These are phyloP conservation scores for Royoungia palumana DNA, from an alignment of 768 basidiomycete species.

Conservation along the genomic window DNA sequence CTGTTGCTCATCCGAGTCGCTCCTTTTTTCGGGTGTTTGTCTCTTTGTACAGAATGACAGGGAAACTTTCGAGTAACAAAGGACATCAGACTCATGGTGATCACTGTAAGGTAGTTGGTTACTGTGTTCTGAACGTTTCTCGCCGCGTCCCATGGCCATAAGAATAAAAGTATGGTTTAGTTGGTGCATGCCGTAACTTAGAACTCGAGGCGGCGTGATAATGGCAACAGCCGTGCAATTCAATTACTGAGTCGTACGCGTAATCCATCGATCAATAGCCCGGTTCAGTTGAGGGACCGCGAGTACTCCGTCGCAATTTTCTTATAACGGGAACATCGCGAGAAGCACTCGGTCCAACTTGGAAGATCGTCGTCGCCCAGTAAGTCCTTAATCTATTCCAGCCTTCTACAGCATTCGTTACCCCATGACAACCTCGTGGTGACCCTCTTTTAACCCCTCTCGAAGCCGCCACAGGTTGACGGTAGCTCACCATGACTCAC, in stretches of 20 bases:
- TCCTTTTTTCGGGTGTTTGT: background rate
- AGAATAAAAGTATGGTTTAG: too few species aligned
- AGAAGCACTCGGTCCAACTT: conserved; percentile 6
- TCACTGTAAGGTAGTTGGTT: background rate
- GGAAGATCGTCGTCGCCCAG: conserved; percentile 11
- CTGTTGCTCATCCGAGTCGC: background rate
- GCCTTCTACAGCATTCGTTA: conserved; percentile 5
- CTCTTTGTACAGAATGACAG: background rate
- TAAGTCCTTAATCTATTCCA: conserved; percentile 8
- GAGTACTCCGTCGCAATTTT: background rate
- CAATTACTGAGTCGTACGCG: too few species aligned
- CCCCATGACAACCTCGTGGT: conserved; percentile 4
- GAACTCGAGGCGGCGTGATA: too few species aligned
- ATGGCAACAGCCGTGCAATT: too few species aligned
- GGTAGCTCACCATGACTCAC: conserved; percentile 9
- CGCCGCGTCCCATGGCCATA: too few species aligned
- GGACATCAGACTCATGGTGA: background rate
- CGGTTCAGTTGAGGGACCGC: background rate
- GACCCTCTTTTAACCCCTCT: conserved; percentile 4
- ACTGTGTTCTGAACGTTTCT: background rate
- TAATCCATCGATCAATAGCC: too few species aligned
- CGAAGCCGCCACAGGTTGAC: background rate
- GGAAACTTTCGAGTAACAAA: background rate
- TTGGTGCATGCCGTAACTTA: too few species aligned
- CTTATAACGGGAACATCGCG: background rate